Base-by-base conservation (phyloP, 192 early-diverging fungal species). In the Coemansia erecta region DNA sequence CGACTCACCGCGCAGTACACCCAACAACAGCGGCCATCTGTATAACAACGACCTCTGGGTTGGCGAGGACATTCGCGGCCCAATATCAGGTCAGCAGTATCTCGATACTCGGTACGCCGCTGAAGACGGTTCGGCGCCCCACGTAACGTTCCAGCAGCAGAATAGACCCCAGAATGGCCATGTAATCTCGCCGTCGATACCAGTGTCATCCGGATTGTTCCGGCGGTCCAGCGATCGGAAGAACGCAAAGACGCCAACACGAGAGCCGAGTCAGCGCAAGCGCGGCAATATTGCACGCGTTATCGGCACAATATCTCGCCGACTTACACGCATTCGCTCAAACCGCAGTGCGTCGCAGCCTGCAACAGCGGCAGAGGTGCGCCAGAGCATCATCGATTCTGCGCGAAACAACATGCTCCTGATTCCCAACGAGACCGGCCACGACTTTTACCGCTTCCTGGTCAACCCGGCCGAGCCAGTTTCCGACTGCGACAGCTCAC, bases 341-440 rank as follows among this genome's bases (percentile, higher is more conserved):
- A 54, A 61, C 22, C 61, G 75, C 66, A 78, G 75, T 46, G 57
- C 75, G 4, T 78, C 75, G 41, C 75, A 78, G 66, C 75, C 75
- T 8, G 75, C 75, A 12, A 78, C 75, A 31, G 65, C 65, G 1
- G 66, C 66, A 5, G 75, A 78, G 51, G 61, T 72, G 48, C 65
- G 62, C 11, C 68, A 54, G 24, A 72, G 75, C 50, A 72, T 78
- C 19, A 28, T 68, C 7, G 66, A 68, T 22, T 72, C 75, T 15
- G 65, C 62, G 5, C 58, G 63, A 9, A 69, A 64, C 10, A 68
- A 72, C 56, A 68, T 72, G 66, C 23, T 68, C 18, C 26, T 58
- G 3, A 42, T 62, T 13, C 75, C 68, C 19, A 56, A 43, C 39
- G 65, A 52, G 8, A 46, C 52, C 7, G 69, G 57, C 0, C 60